phyloP scores from a whole-genome alignment of 2,329 filamentous ascomycete genomes.

The Achaetomium macrosporum region DNA sequence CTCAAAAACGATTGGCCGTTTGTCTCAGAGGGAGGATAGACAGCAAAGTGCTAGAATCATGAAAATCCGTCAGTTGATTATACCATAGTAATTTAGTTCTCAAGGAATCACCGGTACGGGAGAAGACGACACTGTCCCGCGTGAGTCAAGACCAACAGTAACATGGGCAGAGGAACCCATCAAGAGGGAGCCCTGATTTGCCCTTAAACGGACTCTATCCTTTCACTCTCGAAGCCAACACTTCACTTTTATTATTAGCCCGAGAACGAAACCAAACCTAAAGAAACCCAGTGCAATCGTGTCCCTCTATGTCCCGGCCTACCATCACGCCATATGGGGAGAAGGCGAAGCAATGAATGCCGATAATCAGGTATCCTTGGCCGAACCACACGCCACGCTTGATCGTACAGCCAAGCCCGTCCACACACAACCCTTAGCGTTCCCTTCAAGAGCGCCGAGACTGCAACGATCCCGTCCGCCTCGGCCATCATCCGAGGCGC shows the following conservation, averaged over 20 bases:
- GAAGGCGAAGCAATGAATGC: background rate
- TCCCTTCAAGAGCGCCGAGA: background rate
- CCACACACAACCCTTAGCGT: background rate
- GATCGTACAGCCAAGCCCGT: background rate
- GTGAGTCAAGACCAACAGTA: too few species aligned
- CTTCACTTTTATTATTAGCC: background rate
- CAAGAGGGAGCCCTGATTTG: too few species aligned
- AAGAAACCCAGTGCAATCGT: background rate
- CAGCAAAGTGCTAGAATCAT: too few species aligned
- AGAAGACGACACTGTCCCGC: too few species aligned
- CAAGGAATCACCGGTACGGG: too few species aligned
- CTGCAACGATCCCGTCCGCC: too few species aligned
- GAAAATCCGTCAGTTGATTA: too few species aligned
- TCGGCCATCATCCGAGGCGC: too few species aligned
- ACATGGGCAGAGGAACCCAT: too few species aligned
- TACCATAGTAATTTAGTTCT: too few species aligned
- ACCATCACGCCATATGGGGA: background rate
- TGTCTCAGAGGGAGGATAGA: background rate
- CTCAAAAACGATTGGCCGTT: background rate
- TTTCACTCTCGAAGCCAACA: too few species aligned
- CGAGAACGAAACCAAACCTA: background rate
- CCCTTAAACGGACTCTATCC: too few species aligned
- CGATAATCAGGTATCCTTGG: background rate
- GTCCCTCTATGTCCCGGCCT: conserved; percentile 2
- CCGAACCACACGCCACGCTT: background rate